Percentiles rank a stretch among this genome's conserved stretches.
phyloP scores from a whole-genome alignment of 441 rosid species.

The Caryocar brasiliense region DNA sequence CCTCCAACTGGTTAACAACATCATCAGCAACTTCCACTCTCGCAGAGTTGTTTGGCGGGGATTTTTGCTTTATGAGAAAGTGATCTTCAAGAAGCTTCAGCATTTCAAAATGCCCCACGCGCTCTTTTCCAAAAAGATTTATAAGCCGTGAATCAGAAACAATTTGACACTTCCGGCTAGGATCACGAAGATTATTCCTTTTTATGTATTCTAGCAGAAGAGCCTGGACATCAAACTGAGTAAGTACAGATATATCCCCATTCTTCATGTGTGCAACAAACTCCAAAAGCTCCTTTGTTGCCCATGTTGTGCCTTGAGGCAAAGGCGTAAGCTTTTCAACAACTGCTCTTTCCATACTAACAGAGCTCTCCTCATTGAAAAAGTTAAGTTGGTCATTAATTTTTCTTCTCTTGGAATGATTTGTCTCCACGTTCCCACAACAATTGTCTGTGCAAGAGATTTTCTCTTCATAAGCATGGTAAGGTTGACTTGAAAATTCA shows the following conservation, averaged over 20 bases:
- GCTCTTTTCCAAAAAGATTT: conserved; percentile 54
- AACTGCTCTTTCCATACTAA: conserved; percentile 16
- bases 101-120: conserved; percentile 77
- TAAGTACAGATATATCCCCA: conserved; percentile 51
- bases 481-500: conserved; percentile 24
- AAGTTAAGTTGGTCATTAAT: conserved; percentile 24
- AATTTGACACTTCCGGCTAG: conserved; percentile 46
- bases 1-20: conserved; percentile 24
- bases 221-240: conserved; percentile 62
- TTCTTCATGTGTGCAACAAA: conserved; percentile 74
- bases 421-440: conserved; percentile 29
- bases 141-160: conserved; percentile 63
- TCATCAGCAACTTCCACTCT: conserved; percentile 29
- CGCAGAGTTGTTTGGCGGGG: conserved; percentile 24
- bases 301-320: conserved; percentile 50
- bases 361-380: conserved; percentile 18
- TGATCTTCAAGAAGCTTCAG: conserved; percentile 81
- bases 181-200: conserved; percentile 63
- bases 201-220: conserved; percentile 70
- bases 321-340: conserved; percentile 24
- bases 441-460: conserved; percentile 21
- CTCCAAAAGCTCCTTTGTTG: conserved; percentile 79
- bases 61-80: conserved; percentile 42
- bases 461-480: conserved; percentile 20
- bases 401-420: conserved; percentile 52